Conservation (phyloP, 176 grass and related monocot genomes). For the Thinopyrum elongatum region DNA sequence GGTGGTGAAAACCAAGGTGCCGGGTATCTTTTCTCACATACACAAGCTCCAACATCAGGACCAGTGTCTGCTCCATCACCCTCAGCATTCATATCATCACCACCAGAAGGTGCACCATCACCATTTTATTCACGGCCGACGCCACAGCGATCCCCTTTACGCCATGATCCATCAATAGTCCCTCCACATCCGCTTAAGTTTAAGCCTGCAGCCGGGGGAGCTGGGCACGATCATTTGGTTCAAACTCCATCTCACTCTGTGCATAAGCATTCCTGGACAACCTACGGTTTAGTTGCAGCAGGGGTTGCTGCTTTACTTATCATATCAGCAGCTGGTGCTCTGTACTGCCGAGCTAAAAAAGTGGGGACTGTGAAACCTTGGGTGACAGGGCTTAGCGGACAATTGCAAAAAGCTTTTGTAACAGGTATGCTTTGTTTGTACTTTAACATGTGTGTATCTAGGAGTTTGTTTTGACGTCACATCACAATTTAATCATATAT, state of each 20-base stretch:
- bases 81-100: constrained; percentile 25
- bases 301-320: constrained; percentile 45
- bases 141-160: constrained; percentile 20
- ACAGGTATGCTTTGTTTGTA: constrained; percentile 53
- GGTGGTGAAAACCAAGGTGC: constrained; percentile 24
- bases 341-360: constrained; percentile 59
- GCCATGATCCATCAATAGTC: not conserved
- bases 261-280: constrained; percentile 27
- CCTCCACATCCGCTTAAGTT: constrained; percentile 33
- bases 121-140: constrained; percentile 21
- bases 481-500: constrained; percentile 21
- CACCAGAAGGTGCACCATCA: constrained; percentile 12
- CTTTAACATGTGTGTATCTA: constrained; percentile 2
- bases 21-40: constrained; percentile 10
- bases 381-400: constrained; percentile 90
- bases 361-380: constrained; percentile 75
- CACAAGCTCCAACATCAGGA: constrained; percentile 22
- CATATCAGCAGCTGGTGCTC: constrained; percentile 34
- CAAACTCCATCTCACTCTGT: constrained; percentile 6
- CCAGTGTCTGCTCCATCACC: constrained; percentile 37
- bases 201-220: constrained; percentile 18
- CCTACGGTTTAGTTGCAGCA: constrained; percentile 27
- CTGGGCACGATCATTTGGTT: constrained; percentile 8
- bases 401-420: constrained; percentile 86
- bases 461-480: constrained; percentile 18